phyloP scores from a whole-genome alignment of 73 alveolate species.

The Blepharisma japonicum region DNA sequence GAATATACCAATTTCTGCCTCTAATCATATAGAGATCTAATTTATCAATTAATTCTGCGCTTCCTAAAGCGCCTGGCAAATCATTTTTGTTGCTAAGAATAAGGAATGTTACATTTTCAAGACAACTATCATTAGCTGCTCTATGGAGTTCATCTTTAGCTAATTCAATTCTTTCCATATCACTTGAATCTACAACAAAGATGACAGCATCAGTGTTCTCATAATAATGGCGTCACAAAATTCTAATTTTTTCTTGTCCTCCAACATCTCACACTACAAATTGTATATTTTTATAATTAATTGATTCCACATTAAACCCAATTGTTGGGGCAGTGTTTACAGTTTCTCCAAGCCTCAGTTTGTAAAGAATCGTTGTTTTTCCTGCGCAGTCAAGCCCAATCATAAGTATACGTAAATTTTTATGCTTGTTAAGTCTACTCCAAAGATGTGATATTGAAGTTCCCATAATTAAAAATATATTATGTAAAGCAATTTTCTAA shows the following conservation, averaged over 20 bases:
- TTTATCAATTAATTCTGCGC: constrained; percentile 60
- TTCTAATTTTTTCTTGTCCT: constrained; percentile 88
- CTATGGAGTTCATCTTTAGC: constrained; percentile 80
- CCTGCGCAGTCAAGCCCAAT: constrained; percentile 94
- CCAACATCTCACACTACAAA: constrained; percentile 89
- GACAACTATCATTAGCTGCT: constrained; percentile 73
- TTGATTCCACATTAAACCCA: constrained; percentile 88
- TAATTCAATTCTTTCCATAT: constrained; percentile 73
- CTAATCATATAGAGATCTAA: constrained; percentile 62
- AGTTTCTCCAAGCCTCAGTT: constrained; percentile 63
- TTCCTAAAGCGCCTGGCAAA: constrained; percentile 69
- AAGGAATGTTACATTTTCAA: constrained; percentile 71
- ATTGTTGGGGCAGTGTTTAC: constrained; percentile 77
- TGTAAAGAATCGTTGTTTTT: constrained; percentile 78
- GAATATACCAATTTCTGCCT: constrained; percentile 87
- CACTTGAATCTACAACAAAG: constrained; percentile 89
- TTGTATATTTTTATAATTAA: constrained; percentile 65
- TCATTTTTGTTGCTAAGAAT: constrained; percentile 97
- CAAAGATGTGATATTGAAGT: constrained; percentile 37
- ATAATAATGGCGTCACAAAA: constrained; percentile 87
- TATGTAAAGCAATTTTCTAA: no score
- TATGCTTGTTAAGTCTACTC: constrained; percentile 27
- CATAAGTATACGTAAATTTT: constrained; percentile 60
- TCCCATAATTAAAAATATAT: constrained; percentile 46
- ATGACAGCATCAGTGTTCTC: constrained; percentile 81